Base-by-base conservation (phyloP, 768 basidiomycete genomes). In the Boletus sp. region DNA sequence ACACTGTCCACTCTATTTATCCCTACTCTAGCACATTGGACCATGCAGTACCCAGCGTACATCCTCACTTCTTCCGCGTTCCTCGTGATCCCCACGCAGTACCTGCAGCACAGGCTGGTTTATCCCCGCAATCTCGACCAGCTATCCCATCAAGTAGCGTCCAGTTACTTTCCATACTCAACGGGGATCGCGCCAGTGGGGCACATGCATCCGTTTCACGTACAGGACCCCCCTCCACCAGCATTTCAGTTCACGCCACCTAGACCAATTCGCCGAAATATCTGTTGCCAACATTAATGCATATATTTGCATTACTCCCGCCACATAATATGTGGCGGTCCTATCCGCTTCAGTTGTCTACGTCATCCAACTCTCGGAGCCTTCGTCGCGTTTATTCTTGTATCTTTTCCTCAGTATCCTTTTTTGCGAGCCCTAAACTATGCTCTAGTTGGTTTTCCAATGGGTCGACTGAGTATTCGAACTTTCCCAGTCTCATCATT, bases 91-190 rank as follows among this genome's bases (percentile, higher is more conserved):
- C 63, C n/a, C 44, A 63, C 46, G 55, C 45, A 28, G 54, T 51
- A 7, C 51, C 59, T 35, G 49, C 57, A 15, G 47, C 60, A 41
- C 63, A 63, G 24, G 47, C 53, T 44, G 32, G 52, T 46, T 58
- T 48, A 48, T 47, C 62, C 17, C 56, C 58, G 7, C 61, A 44
- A 28, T 60, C 57, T 53, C 66, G 63, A 45, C 48, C 61, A 18
- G 36, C 68, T 24, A 57, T 59, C 11, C 57, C 62, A 6, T 59
- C 67, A 47, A 65, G 68, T 56, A 68, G 65, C 44, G 61, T 56
- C 14, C 70, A 75, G 58, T 39, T 76, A 37, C 66, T 73, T 54
- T 76, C 73, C 29, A 73, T 76, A 52, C 67, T 75, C 28, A 75
- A 75, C 41, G 67, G 67, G 47, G 67, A 64, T 49, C 64, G 59